Conservation (phyloP, 768 basidiomycete species). For the Omphalotus guepiniiformis region DNA sequence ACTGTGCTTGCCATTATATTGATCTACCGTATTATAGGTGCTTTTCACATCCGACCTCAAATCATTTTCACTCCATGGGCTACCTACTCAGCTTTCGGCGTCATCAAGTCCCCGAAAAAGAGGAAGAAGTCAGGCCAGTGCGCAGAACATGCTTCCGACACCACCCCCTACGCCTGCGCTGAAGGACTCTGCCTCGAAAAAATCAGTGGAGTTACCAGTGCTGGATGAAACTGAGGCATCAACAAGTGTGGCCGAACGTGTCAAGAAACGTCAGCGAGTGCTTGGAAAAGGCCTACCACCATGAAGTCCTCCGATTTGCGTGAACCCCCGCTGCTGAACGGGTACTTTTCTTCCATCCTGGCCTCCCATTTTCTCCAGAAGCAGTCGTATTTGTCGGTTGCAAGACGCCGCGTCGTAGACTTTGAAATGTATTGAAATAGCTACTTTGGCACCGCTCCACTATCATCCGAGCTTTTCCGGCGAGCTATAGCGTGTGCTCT, state of each 20-base stretch:
- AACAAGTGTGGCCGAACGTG: not conserved
- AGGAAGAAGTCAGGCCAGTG: slow-evolving; percentile 4
- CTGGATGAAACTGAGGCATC: no score
- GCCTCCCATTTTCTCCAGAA: not conserved
- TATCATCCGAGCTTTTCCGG: no score
- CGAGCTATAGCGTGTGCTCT: no score
- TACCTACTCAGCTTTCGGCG: slow-evolving; percentile 20
- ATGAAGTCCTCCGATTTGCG: not conserved
- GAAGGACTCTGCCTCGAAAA: not conserved
- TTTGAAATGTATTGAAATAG: no score
- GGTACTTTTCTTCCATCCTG: not conserved
- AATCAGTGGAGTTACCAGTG: not conserved
- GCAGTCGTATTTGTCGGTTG: not conserved
- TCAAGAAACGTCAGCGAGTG: slow-evolving; percentile 4
- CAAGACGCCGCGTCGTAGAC: no score
- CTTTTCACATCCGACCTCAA: slow-evolving; percentile 75
- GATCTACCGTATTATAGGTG: slow-evolving; percentile 39
- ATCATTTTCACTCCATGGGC: slow-evolving; percentile 58
- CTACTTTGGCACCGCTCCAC: no score
- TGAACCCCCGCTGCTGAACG: not conserved
- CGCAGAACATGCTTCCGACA: not conserved
- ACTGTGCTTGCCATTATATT: not conserved
- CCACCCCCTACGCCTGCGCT: not conserved
- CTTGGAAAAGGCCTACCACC: not conserved
- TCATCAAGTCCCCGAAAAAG: not conserved